A percentile compares a stretch with the other conserved stretches of the same genome.
Evolutionary conservation across 75 land plant species (phyloP).

Genomic region (Adiantum capillusveneris): DNA sequence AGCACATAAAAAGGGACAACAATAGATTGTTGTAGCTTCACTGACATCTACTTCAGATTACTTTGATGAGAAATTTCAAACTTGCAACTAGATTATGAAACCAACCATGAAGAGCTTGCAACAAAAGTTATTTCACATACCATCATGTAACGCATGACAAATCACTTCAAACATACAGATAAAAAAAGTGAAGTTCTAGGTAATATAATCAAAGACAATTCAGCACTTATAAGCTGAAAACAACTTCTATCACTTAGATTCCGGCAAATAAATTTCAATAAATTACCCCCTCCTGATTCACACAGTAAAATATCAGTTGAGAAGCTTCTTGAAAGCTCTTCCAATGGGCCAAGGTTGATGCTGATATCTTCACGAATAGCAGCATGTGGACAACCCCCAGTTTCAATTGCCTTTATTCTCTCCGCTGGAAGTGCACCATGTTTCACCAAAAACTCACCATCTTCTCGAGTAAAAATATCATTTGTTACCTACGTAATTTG

Average conservation of each 20-base stretch:
- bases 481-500: slow-evolving; percentile 90
- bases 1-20: not conserved
- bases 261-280: not conserved
- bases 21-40: not conserved
- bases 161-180: too few species aligned
- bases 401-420: slow-evolving; percentile 93
- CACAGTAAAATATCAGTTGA: slow-evolving; percentile 87
- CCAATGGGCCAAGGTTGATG: slow-evolving; percentile 94
- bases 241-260: too few species aligned
- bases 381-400: slow-evolving; percentile 99
- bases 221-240: too few species aligned
- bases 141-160: too few species aligned
- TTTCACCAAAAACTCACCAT: slow-evolving; percentile 94
- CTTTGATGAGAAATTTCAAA: too few species aligned
- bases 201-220: too few species aligned
- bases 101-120: too few species aligned
- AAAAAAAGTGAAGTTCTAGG: too few species aligned
- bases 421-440: slow-evolving; percentile 97
- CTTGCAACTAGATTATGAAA: too few species aligned
- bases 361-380: slow-evolving; percentile 99
- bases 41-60: not conserved
- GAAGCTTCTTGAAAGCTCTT: slow-evolving; percentile 81
- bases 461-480: slow-evolving; percentile 97
- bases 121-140: too few species aligned
- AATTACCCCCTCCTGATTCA: slow-evolving; percentile 99